These are phyloP conservation scores for Salix koriyanagi DNA, from an alignment of 345 rosid species.

Conservation along the genomic window DNA sequence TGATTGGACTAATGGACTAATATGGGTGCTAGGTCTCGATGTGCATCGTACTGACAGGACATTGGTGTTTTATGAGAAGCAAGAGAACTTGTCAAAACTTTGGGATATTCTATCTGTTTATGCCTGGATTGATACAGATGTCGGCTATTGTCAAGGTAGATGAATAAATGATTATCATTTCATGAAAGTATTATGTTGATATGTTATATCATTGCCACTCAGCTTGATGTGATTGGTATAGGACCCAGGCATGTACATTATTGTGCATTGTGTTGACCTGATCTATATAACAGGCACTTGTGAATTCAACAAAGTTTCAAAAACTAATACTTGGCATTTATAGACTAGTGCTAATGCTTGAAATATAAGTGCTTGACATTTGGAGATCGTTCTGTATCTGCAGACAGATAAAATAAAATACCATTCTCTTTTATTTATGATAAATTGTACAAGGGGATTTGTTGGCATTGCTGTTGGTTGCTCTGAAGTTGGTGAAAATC, in stretches of 20 bases:
- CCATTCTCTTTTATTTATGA: not conserved
- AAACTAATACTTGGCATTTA: not conserved
- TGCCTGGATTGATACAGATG: conserved; percentile 92
- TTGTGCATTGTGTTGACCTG: not conserved
- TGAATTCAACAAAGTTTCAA: not conserved
- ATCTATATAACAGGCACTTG: not conserved
- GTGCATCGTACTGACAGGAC: conserved; percentile 92
- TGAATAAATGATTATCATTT: conserved; percentile 1
- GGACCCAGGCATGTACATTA: not conserved
- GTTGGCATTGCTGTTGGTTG: not conserved
- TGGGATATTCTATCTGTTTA: conserved; percentile 96
- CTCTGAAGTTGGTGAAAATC: not conserved
- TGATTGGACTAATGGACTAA: not conserved
- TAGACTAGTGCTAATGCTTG: not conserved
- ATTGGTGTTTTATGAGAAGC: conserved; percentile 82
- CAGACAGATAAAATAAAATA: not conserved
- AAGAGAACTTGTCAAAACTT: conserved; percentile 80
- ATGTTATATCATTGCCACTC: not conserved
- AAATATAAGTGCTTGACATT: not conserved
- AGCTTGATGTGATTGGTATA: not conserved
- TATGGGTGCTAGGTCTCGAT: conserved; percentile 63
- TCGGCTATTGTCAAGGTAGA: conserved; percentile 95
- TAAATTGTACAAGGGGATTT: not conserved
- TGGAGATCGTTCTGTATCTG: not conserved
- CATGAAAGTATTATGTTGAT: not conserved